phyloP scores from a whole-genome alignment of 2,329 filamentous ascomycete genomes.

The Metarhizium sp. region DNA sequence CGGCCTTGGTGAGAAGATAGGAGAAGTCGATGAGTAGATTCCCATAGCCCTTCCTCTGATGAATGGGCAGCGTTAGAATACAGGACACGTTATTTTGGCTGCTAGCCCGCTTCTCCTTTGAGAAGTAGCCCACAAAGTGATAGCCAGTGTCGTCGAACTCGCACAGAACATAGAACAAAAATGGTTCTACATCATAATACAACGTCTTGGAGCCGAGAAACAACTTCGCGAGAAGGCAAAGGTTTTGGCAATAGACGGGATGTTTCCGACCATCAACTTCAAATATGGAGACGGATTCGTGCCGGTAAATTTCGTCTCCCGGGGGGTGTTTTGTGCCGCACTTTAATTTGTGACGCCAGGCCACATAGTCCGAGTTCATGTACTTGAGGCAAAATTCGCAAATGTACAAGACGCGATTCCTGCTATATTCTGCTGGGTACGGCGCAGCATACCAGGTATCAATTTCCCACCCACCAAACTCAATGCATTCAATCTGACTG shows the following conservation, averaged over 20 bases:
- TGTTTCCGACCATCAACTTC: slow-evolving; percentile 97
- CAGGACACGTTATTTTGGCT: slow-evolving; percentile 97
- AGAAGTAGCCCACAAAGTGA: slow-evolving; percentile 98
- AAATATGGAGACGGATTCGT: slow-evolving; percentile 86
- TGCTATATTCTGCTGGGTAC: slow-evolving; percentile 96
- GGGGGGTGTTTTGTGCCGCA: slow-evolving; percentile 95
- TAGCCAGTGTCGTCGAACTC: slow-evolving; percentile 88
- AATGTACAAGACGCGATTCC: slow-evolving; percentile 94
- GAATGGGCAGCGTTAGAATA: slow-evolving; percentile 90
- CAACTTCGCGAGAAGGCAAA: slow-evolving; percentile 89
- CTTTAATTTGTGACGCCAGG: slow-evolving; percentile 95
- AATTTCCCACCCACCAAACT: slow-evolving; percentile 95
- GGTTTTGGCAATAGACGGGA: slow-evolving; percentile 96
- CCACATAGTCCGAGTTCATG: slow-evolving; percentile 98
- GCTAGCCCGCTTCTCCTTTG: slow-evolving; percentile 91
- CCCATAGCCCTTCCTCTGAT: slow-evolving; percentile 94
- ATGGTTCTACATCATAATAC: slow-evolving; percentile 96
- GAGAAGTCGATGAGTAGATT: slow-evolving; percentile 97
- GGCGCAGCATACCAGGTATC: slow-evolving; percentile 99
- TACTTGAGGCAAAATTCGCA: slow-evolving; percentile 99
- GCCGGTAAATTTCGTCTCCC: slow-evolving; percentile 93
- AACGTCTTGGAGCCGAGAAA: slow-evolving; percentile 98
- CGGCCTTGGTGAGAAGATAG: slow-evolving; percentile 86
- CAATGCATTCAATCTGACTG: slow-evolving; percentile 97
- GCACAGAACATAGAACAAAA: slow-evolving; percentile 94